Evolutionary conservation across 164 flowering plant genomes (phyloP).

Genomic region (Liriodendron chinense): DNA sequence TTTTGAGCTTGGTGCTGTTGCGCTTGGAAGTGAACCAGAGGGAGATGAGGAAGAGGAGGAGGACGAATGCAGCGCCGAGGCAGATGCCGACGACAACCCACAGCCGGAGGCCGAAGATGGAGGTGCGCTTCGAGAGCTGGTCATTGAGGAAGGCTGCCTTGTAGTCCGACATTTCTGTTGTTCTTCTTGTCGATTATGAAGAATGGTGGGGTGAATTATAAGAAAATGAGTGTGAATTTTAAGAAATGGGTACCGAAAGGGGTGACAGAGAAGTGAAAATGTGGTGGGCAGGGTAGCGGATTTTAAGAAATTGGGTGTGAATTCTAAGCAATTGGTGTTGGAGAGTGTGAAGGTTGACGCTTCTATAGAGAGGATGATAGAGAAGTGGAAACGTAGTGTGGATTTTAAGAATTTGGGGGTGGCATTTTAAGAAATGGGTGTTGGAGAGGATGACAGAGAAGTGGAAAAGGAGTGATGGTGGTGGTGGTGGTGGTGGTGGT

Average conservation of each 20-base stretch:
- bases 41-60: constrained; percentile 66
- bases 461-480: background rate
- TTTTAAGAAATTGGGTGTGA: background rate
- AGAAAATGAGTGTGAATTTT: background rate
- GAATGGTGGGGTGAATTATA: background rate
- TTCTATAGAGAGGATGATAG: background rate
- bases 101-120: constrained; percentile 63
- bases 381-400: background rate
- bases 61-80: constrained; percentile 66
- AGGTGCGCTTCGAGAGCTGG: constrained; percentile 61
- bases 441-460: too few relatives aligned
- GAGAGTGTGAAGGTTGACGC: too few relatives aligned
- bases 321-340: background rate
- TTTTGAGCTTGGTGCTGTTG: constrained; percentile 17
- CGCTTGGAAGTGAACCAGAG: constrained; percentile 48
- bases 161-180: constrained; percentile 36
- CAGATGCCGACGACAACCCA: constrained; percentile 77
- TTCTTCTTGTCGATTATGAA: background rate
- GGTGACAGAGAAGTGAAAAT: too few relatives aligned
- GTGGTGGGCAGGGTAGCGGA: background rate
- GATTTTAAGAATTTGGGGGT: background rate
- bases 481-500: background rate
- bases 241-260: background rate
- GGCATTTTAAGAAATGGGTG: background rate
- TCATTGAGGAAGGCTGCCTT: constrained; percentile 47